Evolutionary conservation across 768 basidiomycete species (phyloP).

Genomic region (Hypholoma sublateritium): DNA sequence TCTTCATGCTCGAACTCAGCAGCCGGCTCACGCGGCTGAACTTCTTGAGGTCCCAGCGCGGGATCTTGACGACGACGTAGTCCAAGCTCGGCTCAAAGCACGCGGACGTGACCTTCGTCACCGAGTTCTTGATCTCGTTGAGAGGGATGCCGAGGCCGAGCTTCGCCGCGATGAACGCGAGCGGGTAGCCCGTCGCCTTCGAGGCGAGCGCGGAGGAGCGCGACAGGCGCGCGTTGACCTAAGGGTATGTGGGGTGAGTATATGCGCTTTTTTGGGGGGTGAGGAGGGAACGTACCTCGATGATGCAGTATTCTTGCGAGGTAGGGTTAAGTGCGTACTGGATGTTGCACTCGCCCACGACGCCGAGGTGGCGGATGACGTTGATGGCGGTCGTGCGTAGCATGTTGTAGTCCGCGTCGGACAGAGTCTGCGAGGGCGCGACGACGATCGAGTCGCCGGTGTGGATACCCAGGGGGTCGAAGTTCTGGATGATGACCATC

Average conservation of each 20-base stretch:
- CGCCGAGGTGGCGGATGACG: constrained; percentile 97
- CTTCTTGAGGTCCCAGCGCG: constrained; percentile 99
- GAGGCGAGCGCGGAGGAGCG: constrained; percentile 97
- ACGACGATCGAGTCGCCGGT: constrained; percentile 99
- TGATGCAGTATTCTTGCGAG: constrained; percentile 97
- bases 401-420: constrained; percentile 99
- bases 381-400: constrained; percentile 97
- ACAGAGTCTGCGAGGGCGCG: constrained; percentile 96
- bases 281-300: constrained; percentile 59
- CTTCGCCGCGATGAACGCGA: constrained; percentile 98
- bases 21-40: constrained; percentile 91
- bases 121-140: constrained; percentile 97
- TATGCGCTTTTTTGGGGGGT: neutral
- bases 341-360: constrained; percentile 98
- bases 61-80: constrained; percentile 98
- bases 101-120: constrained; percentile 94
- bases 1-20: constrained; percentile 97
- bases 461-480: constrained; percentile 97
- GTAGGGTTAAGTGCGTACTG: constrained; percentile 96
- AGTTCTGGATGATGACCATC: constrained; percentile 65
- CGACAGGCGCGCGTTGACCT: constrained; percentile 94
- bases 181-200: constrained; percentile 96
- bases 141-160: constrained; percentile 95
- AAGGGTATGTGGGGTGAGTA: neutral
- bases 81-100: constrained; percentile 99